Evolutionary conservation across 805 yeast genomes (phyloP), one percentile per base, ranked within the genome.

Genomic region (Saturnispora saitoi): DNA sequence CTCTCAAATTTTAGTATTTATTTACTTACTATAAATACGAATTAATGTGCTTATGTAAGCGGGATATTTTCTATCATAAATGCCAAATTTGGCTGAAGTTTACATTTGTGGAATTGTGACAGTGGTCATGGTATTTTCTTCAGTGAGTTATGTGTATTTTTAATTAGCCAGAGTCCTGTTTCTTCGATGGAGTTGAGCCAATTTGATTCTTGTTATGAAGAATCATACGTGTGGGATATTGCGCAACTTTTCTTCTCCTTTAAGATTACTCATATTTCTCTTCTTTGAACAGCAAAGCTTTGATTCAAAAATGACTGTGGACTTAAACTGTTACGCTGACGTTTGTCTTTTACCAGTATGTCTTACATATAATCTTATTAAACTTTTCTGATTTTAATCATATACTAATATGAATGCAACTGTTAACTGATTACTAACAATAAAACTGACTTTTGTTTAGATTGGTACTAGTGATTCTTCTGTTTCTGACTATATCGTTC

Each of bases 371-470:
- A 24, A 6, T 24, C 31, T 54, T 86, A 12, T 75, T 76, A 54
- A 86, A 95, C 66, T 70, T 85, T 37, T 96, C 95, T 1, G 96
- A 88, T 58, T 77, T 88, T 19, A 87, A 96, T 58, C 70, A 87
- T 57, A 79, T 88, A 50, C 96, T 96, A 44, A 82, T 78, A 66
- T 50, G 83, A 70, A 29, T 32, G 26, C 45, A 26, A 42, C 40
- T 51, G 19, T 36, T n/a, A 19, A 22, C 29, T 32, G 53, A 54
- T 51, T 10, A 17, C 11, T 34, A 32, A 32, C 36, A 32, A 12
- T n/a, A 8, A 32, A n/a, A 32, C n/a, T 8, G 5, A 4, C 17
- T 4, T 32, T 32, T 4, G 17, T 55, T 41, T 45, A 77, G 83
- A 79, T 88, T 57, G 96, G 96, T 22, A 87, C 95, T 2, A 77